phyloP scores from a whole-genome alignment of 768 basidiomycete species.

The Dioszegia aurantiaca region DNA sequence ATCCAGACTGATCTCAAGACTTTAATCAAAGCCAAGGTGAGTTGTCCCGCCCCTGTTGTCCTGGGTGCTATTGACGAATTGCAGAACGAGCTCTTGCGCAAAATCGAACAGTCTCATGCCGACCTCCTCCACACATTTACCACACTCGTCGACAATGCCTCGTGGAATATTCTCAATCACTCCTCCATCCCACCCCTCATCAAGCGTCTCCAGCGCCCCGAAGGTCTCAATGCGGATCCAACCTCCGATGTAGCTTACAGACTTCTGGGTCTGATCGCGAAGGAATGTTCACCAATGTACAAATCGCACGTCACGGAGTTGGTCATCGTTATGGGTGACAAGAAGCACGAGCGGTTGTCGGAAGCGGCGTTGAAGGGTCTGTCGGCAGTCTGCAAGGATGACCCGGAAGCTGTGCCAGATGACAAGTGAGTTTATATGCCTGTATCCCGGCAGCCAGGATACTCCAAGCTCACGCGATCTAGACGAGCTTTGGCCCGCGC shows the following conservation, averaged over 20 bases:
- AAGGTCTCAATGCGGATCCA: slow-evolving; percentile 16
- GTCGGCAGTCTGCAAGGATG: slow-evolving; percentile 64
- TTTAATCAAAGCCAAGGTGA: slow-evolving; percentile 72
- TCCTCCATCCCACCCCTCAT: slow-evolving; percentile 80
- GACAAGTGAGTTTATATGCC: slow-evolving; percentile 65
- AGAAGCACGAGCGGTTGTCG: slow-evolving; percentile 58
- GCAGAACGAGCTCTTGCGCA: slow-evolving; percentile 73
- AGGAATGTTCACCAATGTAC: slow-evolving; percentile 70
- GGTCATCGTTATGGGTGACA: slow-evolving; percentile 66
- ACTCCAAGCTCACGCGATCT: slow-evolving; percentile 4
- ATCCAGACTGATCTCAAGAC: slow-evolving; percentile 76
- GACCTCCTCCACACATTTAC: slow-evolving; percentile 67
- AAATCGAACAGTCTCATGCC: slow-evolving; percentile 68
- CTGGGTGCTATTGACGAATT: neutral
- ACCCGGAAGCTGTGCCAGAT: slow-evolving; percentile 59
- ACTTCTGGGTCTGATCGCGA: slow-evolving; percentile 60
- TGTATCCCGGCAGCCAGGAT: neutral
- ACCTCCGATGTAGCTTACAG: slow-evolving; percentile 23
- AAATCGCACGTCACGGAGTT: slow-evolving; percentile 74
- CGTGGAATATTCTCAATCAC: slow-evolving; percentile 73
- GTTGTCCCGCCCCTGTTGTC: slow-evolving; percentile 24
- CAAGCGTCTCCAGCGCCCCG: slow-evolving; percentile 56
- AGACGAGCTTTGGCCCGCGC: slow-evolving; percentile 70
- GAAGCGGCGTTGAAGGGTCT: slow-evolving; percentile 75
- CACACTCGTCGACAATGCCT: slow-evolving; percentile 66